These are phyloP conservation scores for Pseudozyma hubeiensis DNA, from an alignment of 1,284 basidiomycete genomes.

Conservation along the genomic window DNA sequence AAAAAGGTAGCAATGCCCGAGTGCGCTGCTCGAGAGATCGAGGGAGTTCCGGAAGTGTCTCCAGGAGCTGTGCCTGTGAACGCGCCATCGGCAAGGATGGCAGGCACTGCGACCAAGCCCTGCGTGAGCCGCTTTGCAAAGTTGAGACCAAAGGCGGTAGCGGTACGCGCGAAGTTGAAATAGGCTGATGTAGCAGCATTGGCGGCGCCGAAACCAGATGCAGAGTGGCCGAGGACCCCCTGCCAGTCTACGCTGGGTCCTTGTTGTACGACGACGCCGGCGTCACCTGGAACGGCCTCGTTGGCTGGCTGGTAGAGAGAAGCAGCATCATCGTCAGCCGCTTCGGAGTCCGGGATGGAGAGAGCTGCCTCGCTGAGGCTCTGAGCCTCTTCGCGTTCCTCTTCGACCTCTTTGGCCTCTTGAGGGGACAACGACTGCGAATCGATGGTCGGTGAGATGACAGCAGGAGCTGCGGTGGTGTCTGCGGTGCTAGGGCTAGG, in stretches of 20 bases:
- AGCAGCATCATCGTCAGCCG: slow-evolving; percentile 23
- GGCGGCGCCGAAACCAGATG: slow-evolving; percentile 47
- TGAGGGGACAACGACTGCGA: slow-evolving; percentile 6
- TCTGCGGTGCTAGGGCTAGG: not conserved
- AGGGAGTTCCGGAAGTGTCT: slow-evolving; percentile 22
- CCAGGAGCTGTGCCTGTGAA: slow-evolving; percentile 47
- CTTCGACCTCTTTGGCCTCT: slow-evolving; percentile 22
- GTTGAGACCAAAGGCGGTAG: slow-evolving; percentile 53
- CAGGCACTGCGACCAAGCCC: slow-evolving; percentile 52
- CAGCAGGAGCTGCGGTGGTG: not conserved
- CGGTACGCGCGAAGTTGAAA: slow-evolving; percentile 52
- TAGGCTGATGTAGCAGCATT: slow-evolving; percentile 57
- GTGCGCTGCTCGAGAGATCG: slow-evolving; percentile 42
- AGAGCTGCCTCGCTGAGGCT: slow-evolving; percentile 51
- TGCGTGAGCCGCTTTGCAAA: slow-evolving; percentile 61
- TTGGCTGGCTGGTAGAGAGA: slow-evolving; percentile 18
- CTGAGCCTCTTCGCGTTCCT: slow-evolving; percentile 40
- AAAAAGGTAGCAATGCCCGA: slow-evolving; percentile 58
- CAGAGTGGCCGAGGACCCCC: slow-evolving; percentile 45
- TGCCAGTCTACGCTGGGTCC: slow-evolving; percentile 37
- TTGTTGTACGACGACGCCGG: slow-evolving; percentile 19
- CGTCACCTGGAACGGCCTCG: slow-evolving; percentile 25
- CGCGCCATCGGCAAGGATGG: slow-evolving; percentile 52
- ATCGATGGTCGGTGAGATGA: not conserved
- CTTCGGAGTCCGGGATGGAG: slow-evolving; percentile 54